phyloP scores from a whole-genome alignment of 1,139 yeast genomes.

The Yamadazyma jaroonii region DNA sequence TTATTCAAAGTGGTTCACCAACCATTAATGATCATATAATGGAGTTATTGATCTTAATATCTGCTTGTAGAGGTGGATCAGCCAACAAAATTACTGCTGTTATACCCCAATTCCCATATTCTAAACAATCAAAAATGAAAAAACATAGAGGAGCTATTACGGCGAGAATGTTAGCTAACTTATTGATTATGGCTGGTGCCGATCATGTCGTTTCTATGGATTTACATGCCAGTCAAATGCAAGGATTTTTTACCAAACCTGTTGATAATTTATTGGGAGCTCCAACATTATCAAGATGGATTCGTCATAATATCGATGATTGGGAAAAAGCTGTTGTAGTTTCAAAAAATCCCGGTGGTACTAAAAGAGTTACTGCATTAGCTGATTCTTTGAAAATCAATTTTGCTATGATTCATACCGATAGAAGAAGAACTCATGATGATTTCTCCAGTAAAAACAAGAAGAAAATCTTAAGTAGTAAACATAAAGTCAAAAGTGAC shows the following conservation, averaged over 20 bases:
- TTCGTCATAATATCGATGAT: conserved; percentile 82
- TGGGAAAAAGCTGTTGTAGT: conserved; percentile 82
- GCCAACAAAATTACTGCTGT: conserved; percentile 97
- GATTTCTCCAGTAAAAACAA: conserved; percentile 44
- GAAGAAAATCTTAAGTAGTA: conserved; percentile 32
- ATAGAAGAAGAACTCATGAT: conserved; percentile 86
- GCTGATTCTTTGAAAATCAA: conserved; percentile 94
- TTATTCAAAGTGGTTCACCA: conserved; percentile 90
- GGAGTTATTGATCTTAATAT: conserved; percentile 89
- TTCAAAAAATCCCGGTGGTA: conserved; percentile 98
- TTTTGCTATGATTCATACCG: conserved; percentile 99
- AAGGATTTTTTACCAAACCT: conserved; percentile 95
- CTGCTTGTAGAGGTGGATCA: conserved; percentile 96
- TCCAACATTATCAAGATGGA: conserved; percentile 96
- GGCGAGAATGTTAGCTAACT: conserved; percentile 97
- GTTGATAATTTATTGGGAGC: conserved; percentile 96
- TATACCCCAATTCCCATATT: conserved; percentile 95
- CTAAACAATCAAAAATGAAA: conserved; percentile 97
- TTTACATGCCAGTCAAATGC: conserved; percentile 98
- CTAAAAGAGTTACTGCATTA: conserved; percentile 93
- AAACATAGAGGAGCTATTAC: conserved; percentile 98
- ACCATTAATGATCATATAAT: conserved; percentile 91
- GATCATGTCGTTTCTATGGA: conserved; percentile 99
- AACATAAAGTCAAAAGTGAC: conserved; percentile 20
- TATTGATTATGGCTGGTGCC: conserved; percentile 97